phyloP scores from a whole-genome alignment of 2,329 filamentous ascomycete species.

The Colletotrichum sp. region DNA sequence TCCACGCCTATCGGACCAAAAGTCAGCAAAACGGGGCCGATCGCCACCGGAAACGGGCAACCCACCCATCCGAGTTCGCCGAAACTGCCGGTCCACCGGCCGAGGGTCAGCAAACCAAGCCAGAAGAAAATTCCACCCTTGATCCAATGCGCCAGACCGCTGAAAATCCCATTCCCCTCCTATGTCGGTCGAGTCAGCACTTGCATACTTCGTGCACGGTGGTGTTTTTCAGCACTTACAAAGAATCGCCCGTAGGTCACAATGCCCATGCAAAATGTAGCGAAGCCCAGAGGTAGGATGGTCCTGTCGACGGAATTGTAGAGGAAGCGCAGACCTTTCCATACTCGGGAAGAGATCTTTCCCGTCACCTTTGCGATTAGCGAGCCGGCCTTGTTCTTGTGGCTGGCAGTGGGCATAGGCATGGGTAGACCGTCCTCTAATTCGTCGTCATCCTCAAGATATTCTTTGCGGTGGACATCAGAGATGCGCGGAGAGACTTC shows the following conservation, averaged over 20 bases:
- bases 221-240: constrained; percentile 55
- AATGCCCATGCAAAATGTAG: constrained; percentile 73
- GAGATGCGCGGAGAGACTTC: constrained; percentile 34
- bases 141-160: constrained; percentile 88
- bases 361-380: constrained; percentile 58
- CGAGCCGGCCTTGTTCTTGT: constrained; percentile 31
- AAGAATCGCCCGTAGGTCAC: constrained; percentile 84
- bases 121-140: constrained; percentile 96
- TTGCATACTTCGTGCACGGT: background rate
- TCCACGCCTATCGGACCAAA: constrained; percentile 72
- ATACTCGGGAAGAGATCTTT: constrained; percentile 59
- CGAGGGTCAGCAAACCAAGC: constrained; percentile 85
- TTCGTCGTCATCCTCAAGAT: constrained; percentile 52
- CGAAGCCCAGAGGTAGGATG: constrained; percentile 79
- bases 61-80: constrained; percentile 83
- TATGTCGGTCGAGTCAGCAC: constrained; percentile 32
- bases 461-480: constrained; percentile 41
- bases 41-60: constrained; percentile 5
- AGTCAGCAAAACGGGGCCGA: constrained; percentile 10
- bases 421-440: constrained; percentile 39
- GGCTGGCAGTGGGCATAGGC: constrained; percentile 46
- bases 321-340: constrained; percentile 60
- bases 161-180: constrained; percentile 75
- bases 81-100: constrained; percentile 89
- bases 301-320: constrained; percentile 77